Base-by-base conservation (phyloP, 78 protist species). In the Diacronema lutheri region DNA sequence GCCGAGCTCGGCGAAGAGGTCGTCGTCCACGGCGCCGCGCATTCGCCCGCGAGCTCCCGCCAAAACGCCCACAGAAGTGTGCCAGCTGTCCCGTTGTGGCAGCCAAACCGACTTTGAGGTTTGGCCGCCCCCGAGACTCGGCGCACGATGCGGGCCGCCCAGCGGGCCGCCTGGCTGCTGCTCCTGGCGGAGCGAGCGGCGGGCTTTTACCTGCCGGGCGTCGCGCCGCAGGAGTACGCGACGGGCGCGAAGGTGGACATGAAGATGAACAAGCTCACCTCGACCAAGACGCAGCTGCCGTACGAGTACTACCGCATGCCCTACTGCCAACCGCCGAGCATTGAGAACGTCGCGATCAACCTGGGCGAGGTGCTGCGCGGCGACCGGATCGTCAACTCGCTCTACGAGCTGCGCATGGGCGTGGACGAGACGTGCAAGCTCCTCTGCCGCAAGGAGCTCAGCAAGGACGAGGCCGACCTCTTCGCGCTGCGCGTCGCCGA, bases 161-260 rank as follows among this genome's bases (percentile, higher is more conserved):
- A 44, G 50, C 16, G 16, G 16, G 50, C 50, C 16, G 50, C 50
- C 50, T 3, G 16, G 50, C 16, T 7, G 50, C 7, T 44, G 50
- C 50, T 44, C 50, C 50, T 44, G 16, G 50, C 50, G 50, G 50
- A 9, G 50, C 50, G 16, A 7, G 50, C 50, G 50, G 50, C 50
- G 7, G 50, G 50, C 68, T 87, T 87, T 60, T 87, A 87, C 81
- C 90, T 87, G 40, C 90, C 90, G 21, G 90, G 90, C 41, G 90
- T 87, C 20, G 78, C 90, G 50, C 85, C 86, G n/a, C 50, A 71
- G 29, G 58, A 80, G 56, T 87, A 56, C 69, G 33, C 0, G 58
- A 7, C 33, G 0, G 90, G 90, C 56, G 88, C 79, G 77, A 12
- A 10, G 21, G 77, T 87, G 31, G 72, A 61, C 23, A 19, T 87